Conservation (phyloP, 306 rosid species). For the Mimosa bimucronata region DNA sequence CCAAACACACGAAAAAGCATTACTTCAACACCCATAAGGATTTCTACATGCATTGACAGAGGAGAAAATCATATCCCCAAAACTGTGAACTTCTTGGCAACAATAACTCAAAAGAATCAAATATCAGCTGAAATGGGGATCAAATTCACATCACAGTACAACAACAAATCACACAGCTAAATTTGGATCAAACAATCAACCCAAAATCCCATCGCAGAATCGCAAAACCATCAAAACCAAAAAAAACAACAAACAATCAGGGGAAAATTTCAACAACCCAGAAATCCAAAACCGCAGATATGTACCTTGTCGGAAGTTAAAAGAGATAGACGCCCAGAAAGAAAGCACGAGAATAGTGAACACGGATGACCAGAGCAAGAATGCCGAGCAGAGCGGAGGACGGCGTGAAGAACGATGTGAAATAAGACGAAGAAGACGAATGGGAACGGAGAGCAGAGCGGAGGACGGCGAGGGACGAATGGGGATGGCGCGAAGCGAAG, state of each 20-base stretch:
- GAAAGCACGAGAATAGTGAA: not conserved
- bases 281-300: conserved; percentile 2
- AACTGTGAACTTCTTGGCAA: conserved; percentile 11
- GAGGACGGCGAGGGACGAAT: too few relatives aligned
- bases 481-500: too few relatives aligned
- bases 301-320: too few relatives aligned
- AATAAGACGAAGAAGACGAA: too few relatives aligned
- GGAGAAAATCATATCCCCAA: conserved; percentile 12
- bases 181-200: not conserved
- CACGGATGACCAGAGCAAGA: too few relatives aligned
- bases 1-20: not conserved
- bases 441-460: too few relatives aligned
- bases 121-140: not conserved
- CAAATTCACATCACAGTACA: conserved; percentile 8
- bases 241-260: too few relatives aligned
- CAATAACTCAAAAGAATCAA: not conserved
- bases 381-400: too few relatives aligned
- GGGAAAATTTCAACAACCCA: not conserved
- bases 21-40: conserved; percentile 7
- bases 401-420: too few relatives aligned
- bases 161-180: conserved; percentile 27
- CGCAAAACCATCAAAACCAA: conserved; percentile 18
- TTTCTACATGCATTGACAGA: not conserved
- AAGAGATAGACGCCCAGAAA: too few relatives aligned
- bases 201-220: conserved; percentile 20